Base-by-base conservation (phyloP, 768 basidiomycete genomes). In the Holtermanniella nyarrowii region DNA sequence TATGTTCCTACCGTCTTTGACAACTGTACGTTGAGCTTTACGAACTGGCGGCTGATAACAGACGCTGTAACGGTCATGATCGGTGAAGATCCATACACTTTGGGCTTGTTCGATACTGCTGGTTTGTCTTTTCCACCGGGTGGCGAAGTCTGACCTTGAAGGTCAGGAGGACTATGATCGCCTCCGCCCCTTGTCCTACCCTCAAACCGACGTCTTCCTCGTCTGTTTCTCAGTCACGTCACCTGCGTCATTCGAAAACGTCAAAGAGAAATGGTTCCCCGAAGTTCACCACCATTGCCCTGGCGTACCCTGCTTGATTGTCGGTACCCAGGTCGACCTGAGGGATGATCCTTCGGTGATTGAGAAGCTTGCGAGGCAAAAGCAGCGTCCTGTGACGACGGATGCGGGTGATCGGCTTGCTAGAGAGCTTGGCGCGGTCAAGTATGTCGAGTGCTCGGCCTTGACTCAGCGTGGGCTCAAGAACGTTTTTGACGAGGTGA, bases 201-300 rank as follows among this genome's bases (percentile, higher is more conserved):
- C 95, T 26, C 95, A 99, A 76, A 99, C 95, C 55, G 95, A 99
- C 68, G 95, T 97, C 52, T 97, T 99, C 80, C 79, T 99, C 52
- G 93, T 99, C 61, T 99, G 95, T 76, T 99, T 97, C 79, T 91
- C 88, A 68, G 95, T 99, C 63, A 96, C 93, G 40, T 90, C 87
- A 10, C 95, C 93, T 3, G 93, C 95, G 24, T 93, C 89, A 44
- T 99, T 96, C 70, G 95, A 99, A 75, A 97, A 99, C 84, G 93
- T 99, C 67, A 97, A 95, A 80, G 95, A 99, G 76, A 99, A 99
- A 73, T 99, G 95, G 95, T 95, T 97, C 80, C 95, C 95, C 4
- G 95, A 99, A 77, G 93, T 99, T 49, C 91, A 91, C 72, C 95
- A 97, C 72, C 95, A 99, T 70, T 99, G 95, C 78, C 95, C 95